Evolutionary conservation across 306 rosid genomes (phyloP).

Genomic region (Psophocarpus tetragonolobus): DNA sequence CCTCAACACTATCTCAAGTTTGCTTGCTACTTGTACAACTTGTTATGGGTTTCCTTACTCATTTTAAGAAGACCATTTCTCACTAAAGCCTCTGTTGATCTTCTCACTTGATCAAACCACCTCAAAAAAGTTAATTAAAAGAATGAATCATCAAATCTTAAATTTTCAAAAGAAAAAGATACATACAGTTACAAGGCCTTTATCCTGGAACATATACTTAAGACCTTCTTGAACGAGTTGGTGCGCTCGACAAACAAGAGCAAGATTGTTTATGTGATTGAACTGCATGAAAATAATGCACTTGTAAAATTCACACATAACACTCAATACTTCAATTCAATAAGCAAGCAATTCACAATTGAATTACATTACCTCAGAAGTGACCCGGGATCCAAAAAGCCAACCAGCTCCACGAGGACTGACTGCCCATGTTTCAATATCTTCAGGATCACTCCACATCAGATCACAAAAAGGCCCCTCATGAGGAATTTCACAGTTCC

Average conservation of each 20-base stretch:
- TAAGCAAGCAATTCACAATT: constrained; percentile 24
- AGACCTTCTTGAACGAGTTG: constrained; percentile 99
- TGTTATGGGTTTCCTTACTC: constrained; percentile 2
- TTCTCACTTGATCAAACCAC: constrained; percentile 10
- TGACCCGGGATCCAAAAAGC: constrained; percentile 96
- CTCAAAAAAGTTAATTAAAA: not conserved
- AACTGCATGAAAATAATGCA: constrained; percentile 56
- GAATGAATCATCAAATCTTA: constrained; percentile 9
- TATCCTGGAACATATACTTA: constrained; percentile 99
- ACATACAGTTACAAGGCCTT: constrained; percentile 93
- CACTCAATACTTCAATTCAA: not conserved
- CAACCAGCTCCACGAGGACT: constrained; percentile 99
- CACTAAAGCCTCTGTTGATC: constrained; percentile 5
- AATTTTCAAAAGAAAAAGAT: constrained; percentile 17
- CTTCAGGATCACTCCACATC: constrained; percentile 99
- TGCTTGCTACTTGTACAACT: not conserved
- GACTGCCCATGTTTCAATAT: constrained; percentile 97
- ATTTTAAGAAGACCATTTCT: constrained; percentile 1
- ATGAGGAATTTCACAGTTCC: constrained; percentile 97
- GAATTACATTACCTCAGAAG: constrained; percentile 68
- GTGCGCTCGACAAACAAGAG: constrained; percentile 98
- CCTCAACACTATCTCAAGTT: not conserved
- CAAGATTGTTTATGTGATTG: constrained; percentile 93
- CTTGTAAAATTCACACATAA: constrained; percentile 24
- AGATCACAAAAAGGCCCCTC: constrained; percentile 98